Evolutionary conservation across 805 yeast genomes (phyloP).

Genomic region (Saccharomycopsis microspora): DNA sequence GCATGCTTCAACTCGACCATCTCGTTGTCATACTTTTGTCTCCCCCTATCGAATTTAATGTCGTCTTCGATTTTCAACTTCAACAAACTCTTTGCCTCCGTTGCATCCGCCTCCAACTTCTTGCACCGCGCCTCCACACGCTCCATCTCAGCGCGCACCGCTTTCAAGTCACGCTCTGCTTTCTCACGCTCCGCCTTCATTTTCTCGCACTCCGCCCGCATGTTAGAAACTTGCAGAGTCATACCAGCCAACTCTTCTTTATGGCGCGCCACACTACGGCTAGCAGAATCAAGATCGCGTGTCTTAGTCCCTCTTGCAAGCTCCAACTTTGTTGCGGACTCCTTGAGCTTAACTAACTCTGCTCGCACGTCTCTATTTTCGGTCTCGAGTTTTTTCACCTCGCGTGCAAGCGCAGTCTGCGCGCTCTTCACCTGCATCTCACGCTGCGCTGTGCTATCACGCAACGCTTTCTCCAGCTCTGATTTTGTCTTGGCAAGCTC

Average conservation of each 20-base stretch:
- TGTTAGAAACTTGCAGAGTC: background rate
- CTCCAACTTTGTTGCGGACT: conserved; percentile 14
- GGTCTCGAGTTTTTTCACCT: conserved; percentile 11
- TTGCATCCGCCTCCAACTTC: conserved; percentile 35
- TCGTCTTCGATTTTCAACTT: conserved; percentile 33
- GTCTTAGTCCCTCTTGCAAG: conserved; percentile 12
- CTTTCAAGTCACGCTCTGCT: conserved; percentile 19
- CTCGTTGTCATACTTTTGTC: conserved; percentile 30
- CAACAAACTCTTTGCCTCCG: conserved; percentile 29
- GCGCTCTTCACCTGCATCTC: conserved; percentile 15
- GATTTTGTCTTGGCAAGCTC: conserved; percentile 19
- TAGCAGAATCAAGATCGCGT: conserved; percentile 13
- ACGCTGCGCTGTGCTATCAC: conserved; percentile 11
- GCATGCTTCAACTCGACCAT: conserved; percentile 27
- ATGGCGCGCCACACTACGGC: conserved; percentile 13
- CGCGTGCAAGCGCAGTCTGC: conserved; percentile 12
- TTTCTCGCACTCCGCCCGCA: conserved; percentile 14
- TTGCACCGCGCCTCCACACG: conserved; percentile 17
- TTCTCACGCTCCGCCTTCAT: conserved; percentile 20
- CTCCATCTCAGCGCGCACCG: conserved; percentile 22
- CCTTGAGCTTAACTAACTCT: conserved; percentile 20
- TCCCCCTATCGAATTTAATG: conserved; percentile 33
- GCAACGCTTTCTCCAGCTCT: conserved; percentile 1
- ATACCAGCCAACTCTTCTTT: conserved; percentile 17
- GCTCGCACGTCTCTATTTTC: conserved; percentile 20